Evolutionary conservation across 2,329 filamentous ascomycete genomes (phyloP).

Genomic region (Pseudogymnoascus sp.): DNA sequence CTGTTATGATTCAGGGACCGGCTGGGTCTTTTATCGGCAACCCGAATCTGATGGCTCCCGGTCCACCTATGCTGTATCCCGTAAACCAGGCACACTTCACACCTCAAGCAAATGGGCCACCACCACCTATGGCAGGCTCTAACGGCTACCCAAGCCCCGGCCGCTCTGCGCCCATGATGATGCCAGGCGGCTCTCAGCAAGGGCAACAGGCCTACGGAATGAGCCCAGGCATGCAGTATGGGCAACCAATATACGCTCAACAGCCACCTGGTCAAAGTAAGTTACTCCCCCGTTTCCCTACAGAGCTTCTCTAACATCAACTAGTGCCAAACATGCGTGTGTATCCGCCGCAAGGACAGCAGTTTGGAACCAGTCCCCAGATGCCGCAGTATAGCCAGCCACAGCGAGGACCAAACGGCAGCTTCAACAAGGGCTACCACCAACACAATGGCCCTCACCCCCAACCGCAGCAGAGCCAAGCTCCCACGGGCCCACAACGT

Average conservation of each 20-base stretch:
- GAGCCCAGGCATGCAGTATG: constrained; percentile 59
- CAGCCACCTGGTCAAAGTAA: constrained; percentile 68
- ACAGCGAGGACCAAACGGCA: constrained; percentile 47
- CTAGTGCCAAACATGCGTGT: constrained; percentile 53
- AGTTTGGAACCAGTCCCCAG: constrained; percentile 56
- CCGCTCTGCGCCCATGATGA: constrained; percentile 84
- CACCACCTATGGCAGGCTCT: constrained; percentile 53
- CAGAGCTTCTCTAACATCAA: constrained; percentile 31
- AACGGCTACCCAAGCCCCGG: constrained; percentile 86
- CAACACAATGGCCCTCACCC: constrained; percentile 26
- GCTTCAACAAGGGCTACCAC: constrained; percentile 42
- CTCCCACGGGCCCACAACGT: constrained; percentile 31
- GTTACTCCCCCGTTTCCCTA: constrained; percentile 32
- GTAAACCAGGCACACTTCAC: constrained; percentile 58
- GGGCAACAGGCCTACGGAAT: constrained; percentile 65
- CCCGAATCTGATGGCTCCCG: constrained; percentile 61
- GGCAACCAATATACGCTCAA: constrained; percentile 53
- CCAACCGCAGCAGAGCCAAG: constrained; percentile 31
- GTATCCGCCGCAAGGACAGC: constrained; percentile 53
- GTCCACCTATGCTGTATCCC: constrained; percentile 79
- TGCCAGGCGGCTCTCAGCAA: constrained; percentile 86
- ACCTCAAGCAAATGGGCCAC: constrained; percentile 45
- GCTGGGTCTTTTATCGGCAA: constrained; percentile 63
- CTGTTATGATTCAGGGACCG: constrained; percentile 76
- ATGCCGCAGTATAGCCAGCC: constrained; percentile 53